phyloP scores from a whole-genome alignment of 805 yeast genomes.

The Hanseniaspora lachancei region DNA sequence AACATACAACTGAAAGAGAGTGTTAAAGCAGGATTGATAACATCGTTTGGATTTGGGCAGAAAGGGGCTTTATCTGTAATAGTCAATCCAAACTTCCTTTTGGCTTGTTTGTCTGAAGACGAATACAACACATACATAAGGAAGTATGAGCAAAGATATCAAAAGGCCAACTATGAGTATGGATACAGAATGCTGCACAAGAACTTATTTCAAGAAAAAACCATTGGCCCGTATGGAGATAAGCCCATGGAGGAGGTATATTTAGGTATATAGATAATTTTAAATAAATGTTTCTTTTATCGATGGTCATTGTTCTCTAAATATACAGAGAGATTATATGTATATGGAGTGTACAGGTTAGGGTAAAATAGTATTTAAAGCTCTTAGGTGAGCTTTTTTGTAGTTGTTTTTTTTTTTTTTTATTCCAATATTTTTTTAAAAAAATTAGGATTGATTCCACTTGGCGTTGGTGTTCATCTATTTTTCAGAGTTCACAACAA shows the following conservation, averaged over 20 bases:
- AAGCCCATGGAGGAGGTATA: constrained; percentile 67
- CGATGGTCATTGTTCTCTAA: background rate
- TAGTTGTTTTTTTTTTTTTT: no score
- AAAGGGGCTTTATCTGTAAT: constrained; percentile 88
- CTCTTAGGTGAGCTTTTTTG: no score
- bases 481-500: no score
- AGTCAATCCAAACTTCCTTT: constrained; percentile 78
- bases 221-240: constrained; percentile 67
- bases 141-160: constrained; percentile 63
- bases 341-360: no score
- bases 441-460: no score
- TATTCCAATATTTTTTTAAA: no score
- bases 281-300: background rate
- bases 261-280: constrained; percentile 49
- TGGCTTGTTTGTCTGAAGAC: constrained; percentile 52
- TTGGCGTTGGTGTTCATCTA: no score
- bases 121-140: constrained; percentile 53
- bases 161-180: constrained; percentile 47
- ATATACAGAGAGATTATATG: no score
- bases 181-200: constrained; percentile 73
- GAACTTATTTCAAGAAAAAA: constrained; percentile 75
- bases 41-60: constrained; percentile 95
- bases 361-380: no score
- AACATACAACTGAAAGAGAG: constrained; percentile 70
- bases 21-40: constrained; percentile 71